These are phyloP conservation scores for Pyracantha coccinea DNA, from an alignment of 331 rosid species.

Conservation along the genomic window DNA sequence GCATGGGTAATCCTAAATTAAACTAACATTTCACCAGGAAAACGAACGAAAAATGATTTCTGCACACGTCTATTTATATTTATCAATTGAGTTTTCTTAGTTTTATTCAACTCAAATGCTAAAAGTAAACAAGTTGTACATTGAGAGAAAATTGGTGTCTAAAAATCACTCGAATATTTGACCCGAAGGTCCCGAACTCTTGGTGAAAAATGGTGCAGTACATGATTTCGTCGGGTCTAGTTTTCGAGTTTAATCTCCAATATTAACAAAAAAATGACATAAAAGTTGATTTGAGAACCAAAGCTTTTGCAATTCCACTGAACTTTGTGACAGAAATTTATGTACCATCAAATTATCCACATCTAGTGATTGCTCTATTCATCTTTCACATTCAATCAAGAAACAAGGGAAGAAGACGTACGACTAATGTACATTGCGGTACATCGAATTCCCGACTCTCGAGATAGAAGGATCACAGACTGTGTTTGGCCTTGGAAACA, in stretches of 20 bases:
- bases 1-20: no score
- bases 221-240: no score
- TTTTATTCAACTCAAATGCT: not conserved
- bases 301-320: not conserved
- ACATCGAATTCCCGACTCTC: not conserved
- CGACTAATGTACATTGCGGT: conserved; percentile 1
- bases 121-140: no score
- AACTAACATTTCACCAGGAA: no score
- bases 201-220: not conserved
- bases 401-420: not conserved
- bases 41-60: not conserved
- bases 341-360: not conserved
- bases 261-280: not conserved
- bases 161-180: no score
- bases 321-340: not conserved
- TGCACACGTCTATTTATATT: not conserved
- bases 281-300: not conserved
- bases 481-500: conserved; percentile 53
- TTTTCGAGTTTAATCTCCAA: not conserved
- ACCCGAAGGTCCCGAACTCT: not conserved
- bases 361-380: not conserved
- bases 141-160: no score
- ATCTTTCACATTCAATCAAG: not conserved
- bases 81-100: not conserved
- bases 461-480: conserved; percentile 31